Evolutionary conservation across 1,284 basidiomycete genomes (phyloP).

Genomic region (Apiotrichum laibachii): DNA sequence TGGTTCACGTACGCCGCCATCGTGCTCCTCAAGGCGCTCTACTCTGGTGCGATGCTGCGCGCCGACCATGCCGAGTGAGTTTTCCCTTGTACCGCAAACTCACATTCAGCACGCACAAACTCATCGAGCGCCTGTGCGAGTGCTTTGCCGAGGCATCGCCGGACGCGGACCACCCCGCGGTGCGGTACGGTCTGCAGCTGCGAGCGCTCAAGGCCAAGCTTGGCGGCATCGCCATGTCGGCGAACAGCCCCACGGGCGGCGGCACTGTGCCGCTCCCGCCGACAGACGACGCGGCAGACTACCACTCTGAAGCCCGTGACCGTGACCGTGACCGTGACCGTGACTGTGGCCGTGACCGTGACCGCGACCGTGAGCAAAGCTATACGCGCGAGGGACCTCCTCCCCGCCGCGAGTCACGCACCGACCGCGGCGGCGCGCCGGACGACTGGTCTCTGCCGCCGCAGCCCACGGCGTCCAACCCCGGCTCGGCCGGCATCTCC

Average conservation of each 20-base stretch:
- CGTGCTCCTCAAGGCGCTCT: conserved; percentile 47
- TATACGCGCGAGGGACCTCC: conserved; percentile 10
- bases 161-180: conserved; percentile 46
- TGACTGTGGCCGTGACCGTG: background rate
- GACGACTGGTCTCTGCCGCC: no score
- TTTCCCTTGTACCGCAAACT: conserved; percentile 12
- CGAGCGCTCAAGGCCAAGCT: conserved; percentile 37
- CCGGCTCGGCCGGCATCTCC: conserved; percentile 6
- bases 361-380: background rate
- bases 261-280: conserved; percentile 30
- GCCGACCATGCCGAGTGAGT: conserved; percentile 38
- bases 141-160: conserved; percentile 38
- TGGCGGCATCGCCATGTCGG: conserved; percentile 30
- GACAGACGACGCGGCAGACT: background rate
- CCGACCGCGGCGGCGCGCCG: no score
- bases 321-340: background rate
- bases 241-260: conserved; percentile 35
- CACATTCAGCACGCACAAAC: conserved; percentile 18
- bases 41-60: conserved; percentile 51
- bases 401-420: background rate
- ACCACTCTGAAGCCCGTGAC: background rate
- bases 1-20: conserved; percentile 52
- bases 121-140: conserved; percentile 44
- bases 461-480: no score
- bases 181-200: conserved; percentile 44